Conservation (phyloP, 306 rosid species). For the Cucurbita maxima region DNA sequence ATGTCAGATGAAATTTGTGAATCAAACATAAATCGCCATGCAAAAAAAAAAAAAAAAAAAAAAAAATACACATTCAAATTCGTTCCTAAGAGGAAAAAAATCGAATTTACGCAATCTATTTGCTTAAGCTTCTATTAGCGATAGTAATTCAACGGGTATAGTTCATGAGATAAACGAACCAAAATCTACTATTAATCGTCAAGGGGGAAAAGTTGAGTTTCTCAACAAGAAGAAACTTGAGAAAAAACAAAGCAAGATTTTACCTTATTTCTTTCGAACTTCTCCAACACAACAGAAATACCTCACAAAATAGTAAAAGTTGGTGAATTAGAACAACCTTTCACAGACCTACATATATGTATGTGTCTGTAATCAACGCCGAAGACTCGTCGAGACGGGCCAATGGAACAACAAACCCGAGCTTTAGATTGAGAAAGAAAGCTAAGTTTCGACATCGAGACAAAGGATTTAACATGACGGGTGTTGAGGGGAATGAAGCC, state of each 20-base stretch:
- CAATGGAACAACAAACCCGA: not conserved
- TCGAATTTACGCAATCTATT: not conserved
- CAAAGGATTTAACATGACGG: not conserved
- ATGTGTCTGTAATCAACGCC: too few relatives aligned
- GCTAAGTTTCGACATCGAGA: too few relatives aligned
- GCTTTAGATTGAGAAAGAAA: not conserved
- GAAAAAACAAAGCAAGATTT: not conserved
- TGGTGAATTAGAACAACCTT: not conserved
- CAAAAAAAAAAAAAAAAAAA: not conserved
- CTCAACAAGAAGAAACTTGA: not conserved
- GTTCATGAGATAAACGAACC: not conserved
- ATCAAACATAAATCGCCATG: not conserved
- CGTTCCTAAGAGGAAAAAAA: not conserved
- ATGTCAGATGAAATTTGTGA: not conserved
- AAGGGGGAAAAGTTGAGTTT: not conserved
- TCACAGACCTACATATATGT: not conserved
- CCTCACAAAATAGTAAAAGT: not conserved
- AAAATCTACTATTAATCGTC: not conserved
- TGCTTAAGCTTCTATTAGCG: not conserved
- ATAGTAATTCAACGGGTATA: not conserved
- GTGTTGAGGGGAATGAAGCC: slow-evolving; percentile 18
- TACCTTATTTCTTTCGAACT: too few relatives aligned
- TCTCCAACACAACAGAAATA: not conserved
- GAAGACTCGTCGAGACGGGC: too few relatives aligned
- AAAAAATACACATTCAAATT: not conserved